Base-by-base conservation (phyloP, 2,329 filamentous ascomycete genomes). In the Fusarium sp. region DNA sequence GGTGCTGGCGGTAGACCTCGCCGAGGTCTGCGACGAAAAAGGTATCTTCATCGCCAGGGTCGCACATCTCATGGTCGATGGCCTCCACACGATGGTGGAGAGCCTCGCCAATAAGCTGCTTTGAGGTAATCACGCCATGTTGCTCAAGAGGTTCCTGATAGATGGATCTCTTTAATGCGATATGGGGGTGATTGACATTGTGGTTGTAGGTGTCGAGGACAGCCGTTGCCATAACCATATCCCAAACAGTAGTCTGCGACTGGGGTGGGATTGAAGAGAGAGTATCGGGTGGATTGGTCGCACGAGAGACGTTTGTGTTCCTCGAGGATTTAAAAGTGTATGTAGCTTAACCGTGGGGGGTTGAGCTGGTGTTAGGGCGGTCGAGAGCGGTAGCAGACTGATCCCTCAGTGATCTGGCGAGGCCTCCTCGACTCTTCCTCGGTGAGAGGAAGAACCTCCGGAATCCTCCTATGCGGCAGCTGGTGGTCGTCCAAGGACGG, bases 401-500 rank as follows among this genome's bases (percentile, higher is more conserved):
- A 93, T 92, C 92, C 94, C 90, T 93, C 89, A 89, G 89, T 92
- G 90, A 92, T 92, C 91, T 93, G 94, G 92, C 94, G 93, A 94
- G 94, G 94, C 93, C 94, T 96, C 93, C 93, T 94, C 93, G 95
- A 98, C 94, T 96, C 96, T 97, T 96, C 96, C 96, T 95, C 96
- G 85, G 87, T 88, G 88, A 96, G 96, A 98, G 95, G 96, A 98
- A 98, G 96, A 97, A 95, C 93, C 93, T 92, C 90, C 91, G 91
- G 92, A 92, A 91, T 91, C 92, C 93, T 97, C 94, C 94, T 98
- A 99, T 99, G 96, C 96, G 96, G 96, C 96, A 98, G 96, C 94
- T 97, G 93, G 90, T 87, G 86, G 84, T 86, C 85, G 85, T 89
- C 85, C 84, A 89, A 86, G 83, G 86, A 89, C 84, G 88, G 89